Evolutionary conservation across 495 filamentous ascomycete species (phyloP).

Genomic region (Ascobolus immersus): DNA sequence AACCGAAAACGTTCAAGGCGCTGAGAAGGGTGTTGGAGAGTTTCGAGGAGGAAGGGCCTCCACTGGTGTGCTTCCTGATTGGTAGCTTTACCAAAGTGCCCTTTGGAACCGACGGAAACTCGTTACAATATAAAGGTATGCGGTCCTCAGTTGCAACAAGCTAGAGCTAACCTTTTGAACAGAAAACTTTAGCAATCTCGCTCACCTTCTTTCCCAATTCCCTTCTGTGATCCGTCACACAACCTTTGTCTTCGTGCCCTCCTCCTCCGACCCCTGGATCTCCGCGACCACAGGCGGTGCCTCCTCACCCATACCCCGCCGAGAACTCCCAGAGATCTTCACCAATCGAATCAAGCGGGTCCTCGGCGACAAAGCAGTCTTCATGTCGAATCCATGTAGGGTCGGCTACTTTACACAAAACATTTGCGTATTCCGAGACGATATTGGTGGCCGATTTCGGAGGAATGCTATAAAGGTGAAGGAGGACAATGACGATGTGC

Average conservation of each 20-base stretch:
- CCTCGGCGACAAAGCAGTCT: constrained; percentile 44
- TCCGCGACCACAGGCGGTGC: constrained; percentile 71
- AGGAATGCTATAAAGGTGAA: constrained; percentile 36
- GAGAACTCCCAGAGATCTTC: constrained; percentile 58
- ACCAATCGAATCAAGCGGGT: constrained; percentile 57
- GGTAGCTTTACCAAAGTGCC: constrained; percentile 65
- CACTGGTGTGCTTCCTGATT: constrained; percentile 51
- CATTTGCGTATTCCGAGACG: constrained; percentile 63
- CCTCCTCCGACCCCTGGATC: constrained; percentile 58
- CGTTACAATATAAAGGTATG: constrained; percentile 17
- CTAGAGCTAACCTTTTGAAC: constrained; percentile 86
- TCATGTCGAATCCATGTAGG: constrained; percentile 66
- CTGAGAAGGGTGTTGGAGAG: constrained; percentile 44
- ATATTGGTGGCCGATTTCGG: constrained; percentile 50
- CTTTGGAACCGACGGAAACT: constrained; percentile 39
- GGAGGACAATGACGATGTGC: constrained; percentile 1
- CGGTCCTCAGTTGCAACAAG: neutral
- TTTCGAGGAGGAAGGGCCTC: constrained; percentile 47
- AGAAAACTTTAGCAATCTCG: constrained; percentile 72
- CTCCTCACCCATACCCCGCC: constrained; percentile 43
- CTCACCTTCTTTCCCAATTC: constrained; percentile 60
- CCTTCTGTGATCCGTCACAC: constrained; percentile 51
- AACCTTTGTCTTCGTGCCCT: constrained; percentile 78
- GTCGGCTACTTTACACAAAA: constrained; percentile 65
- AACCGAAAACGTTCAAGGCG: constrained; percentile 47